Percentiles rank a stretch among this genome's conserved stretches.
Conservation (phyloP, 345 rosid species). For the Salix dunnii region DNA sequence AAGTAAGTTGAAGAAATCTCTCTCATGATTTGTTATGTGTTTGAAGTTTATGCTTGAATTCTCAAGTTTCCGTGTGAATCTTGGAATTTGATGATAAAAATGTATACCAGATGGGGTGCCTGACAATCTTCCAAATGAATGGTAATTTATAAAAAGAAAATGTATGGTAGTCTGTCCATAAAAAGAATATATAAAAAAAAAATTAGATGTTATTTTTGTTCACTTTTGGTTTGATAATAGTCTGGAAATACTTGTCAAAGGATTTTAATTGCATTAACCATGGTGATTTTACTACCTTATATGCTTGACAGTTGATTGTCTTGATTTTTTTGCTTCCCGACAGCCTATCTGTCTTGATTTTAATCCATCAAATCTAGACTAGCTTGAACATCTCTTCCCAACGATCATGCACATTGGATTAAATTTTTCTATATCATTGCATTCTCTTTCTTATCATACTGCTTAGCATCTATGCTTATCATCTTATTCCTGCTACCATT, state of each 20-base stretch:
- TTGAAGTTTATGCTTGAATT: neutral
- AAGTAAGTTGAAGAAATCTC: constrained; percentile 58
- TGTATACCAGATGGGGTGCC: neutral
- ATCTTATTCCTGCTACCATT: neutral
- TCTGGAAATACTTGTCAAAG: neutral
- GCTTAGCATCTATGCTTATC: neutral
- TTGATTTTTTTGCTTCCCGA: neutral
- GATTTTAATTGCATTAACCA: neutral
- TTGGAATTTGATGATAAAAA: neutral
- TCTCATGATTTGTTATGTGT: neutral
- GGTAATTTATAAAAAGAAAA: neutral
- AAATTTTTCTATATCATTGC: neutral
- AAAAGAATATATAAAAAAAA: neutral
- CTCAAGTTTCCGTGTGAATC: neutral
- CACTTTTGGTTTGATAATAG: neutral
- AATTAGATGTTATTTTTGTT: neutral
- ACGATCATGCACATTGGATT: neutral
- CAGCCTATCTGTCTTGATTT: neutral
- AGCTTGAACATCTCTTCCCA: neutral
- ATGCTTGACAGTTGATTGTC: neutral
- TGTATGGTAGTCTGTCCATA: neutral
- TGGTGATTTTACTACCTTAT: neutral
- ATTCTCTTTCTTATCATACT: neutral
- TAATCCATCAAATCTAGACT: neutral
- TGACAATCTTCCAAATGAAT: neutral